phyloP scores from a whole-genome alignment of 331 rosid species.

The Quercus lobata region DNA sequence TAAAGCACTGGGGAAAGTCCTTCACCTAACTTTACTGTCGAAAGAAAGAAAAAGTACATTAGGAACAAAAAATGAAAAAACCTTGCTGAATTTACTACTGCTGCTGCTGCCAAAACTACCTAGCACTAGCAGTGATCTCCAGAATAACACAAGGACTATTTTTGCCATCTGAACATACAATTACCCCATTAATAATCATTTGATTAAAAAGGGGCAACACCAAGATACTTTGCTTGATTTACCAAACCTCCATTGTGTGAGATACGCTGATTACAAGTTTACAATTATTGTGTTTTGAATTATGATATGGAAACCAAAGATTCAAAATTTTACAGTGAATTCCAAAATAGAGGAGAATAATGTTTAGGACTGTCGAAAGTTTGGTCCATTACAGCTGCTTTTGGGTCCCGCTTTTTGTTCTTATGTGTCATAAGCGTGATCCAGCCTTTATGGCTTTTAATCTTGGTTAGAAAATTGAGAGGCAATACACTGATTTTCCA shows the following conservation, averaged over 20 bases:
- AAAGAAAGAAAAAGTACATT: no score
- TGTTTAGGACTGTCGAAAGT: constrained; percentile 2
- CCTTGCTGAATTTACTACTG: no score
- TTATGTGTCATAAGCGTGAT: neutral
- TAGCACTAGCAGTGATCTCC: neutral
- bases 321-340: neutral
- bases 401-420: constrained; percentile 15
- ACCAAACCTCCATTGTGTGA: neutral
- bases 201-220: neutral
- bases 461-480: constrained; percentile 4
- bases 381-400: constrained; percentile 25
- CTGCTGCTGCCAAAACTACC: no score
- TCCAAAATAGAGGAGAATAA: neutral
- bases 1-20: no score
- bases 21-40: no score
- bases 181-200: neutral
- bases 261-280: neutral
- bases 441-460: constrained; percentile 5
- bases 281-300: neutral
- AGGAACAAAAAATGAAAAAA: no score
- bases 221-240: no score
- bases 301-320: neutral
- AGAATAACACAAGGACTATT: neutral
- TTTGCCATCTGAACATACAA: neutral
- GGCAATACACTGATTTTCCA: neutral